phyloP scores from a whole-genome alignment of 169 alveolate genomes.

The Eimeria necatrix region DNA sequence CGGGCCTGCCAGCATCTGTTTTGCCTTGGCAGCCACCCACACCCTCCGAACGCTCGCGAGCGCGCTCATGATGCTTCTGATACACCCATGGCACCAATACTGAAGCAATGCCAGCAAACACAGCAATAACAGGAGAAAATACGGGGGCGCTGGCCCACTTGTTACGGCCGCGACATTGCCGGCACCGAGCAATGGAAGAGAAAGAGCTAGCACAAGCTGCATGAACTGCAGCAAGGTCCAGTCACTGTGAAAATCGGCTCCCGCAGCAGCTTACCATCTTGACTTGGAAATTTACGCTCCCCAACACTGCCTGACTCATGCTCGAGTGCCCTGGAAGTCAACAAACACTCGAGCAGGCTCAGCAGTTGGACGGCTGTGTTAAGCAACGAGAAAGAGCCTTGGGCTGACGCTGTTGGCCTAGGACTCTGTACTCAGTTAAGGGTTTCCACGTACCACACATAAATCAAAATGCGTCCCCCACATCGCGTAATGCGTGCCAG shows the following conservation, averaged over 20 bases:
- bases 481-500: constrained; percentile 90
- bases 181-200: neutral
- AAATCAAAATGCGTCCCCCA: constrained; percentile 91
- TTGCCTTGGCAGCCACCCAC: constrained; percentile 64
- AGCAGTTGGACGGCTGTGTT: neutral
- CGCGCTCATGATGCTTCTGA: constrained; percentile 92
- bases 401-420: neutral
- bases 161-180: neutral
- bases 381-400: neutral
- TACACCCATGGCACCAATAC: constrained; percentile 92
- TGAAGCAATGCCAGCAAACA: constrained; percentile 24
- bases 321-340: constrained; percentile 90
- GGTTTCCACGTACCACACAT: constrained; percentile 90
- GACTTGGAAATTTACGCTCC: constrained; percentile 92
- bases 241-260: neutral
- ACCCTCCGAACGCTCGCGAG: constrained; percentile 78
- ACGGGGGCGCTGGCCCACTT: too few species aligned
- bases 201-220: neutral
- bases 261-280: constrained; percentile 88
- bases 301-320: constrained; percentile 85
- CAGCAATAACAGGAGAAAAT: neutral
- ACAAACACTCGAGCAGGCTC: neutral
- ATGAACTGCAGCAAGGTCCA: neutral
- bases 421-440: neutral
- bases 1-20: constrained; percentile 84